Conservation (phyloP, 768 basidiomycete genomes). For the Amanita exitialis region DNA sequence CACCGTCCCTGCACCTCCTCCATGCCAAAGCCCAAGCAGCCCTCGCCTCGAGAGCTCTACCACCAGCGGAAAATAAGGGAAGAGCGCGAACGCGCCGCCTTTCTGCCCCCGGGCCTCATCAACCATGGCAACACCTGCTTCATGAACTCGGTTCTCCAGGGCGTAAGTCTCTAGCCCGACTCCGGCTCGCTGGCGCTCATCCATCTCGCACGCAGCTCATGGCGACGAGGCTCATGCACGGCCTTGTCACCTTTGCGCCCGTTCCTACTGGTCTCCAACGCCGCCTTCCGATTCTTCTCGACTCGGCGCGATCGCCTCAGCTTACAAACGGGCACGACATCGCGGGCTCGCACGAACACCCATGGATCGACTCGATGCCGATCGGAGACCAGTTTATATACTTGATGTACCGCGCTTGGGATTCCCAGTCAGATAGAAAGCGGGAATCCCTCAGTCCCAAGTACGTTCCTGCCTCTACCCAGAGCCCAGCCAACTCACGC, state of each 20-base stretch:
- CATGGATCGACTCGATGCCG: constrained; percentile 52
- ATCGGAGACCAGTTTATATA: constrained; percentile 60
- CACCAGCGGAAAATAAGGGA: constrained; percentile 47
- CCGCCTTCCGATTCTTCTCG: constrained; percentile 27
- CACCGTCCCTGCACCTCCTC: too few species aligned
- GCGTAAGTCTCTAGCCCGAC: constrained; percentile 37
- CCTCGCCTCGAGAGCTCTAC: constrained; percentile 56
- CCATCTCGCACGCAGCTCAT: constrained; percentile 21
- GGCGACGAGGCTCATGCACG: constrained; percentile 51
- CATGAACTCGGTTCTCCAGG: constrained; percentile 92
- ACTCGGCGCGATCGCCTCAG: constrained; percentile 49
- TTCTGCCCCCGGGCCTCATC: constrained; percentile 62
- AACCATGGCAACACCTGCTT: constrained; percentile 92
- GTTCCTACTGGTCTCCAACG: constrained; percentile 32
- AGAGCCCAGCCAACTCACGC: constrained; percentile 1
- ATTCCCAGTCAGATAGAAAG: constrained; percentile 38
- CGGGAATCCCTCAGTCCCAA: constrained; percentile 55
- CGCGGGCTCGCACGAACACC: constrained; percentile 39
- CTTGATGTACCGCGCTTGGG: constrained; percentile 56
- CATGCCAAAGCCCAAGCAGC: constrained; percentile 47
- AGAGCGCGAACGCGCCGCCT: constrained; percentile 48
- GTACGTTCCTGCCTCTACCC: constrained; percentile 29
- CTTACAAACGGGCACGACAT: constrained; percentile 57
- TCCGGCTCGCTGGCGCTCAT: background rate
- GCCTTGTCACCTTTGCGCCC: constrained; percentile 45